Conservation (phyloP, 1,139 yeast genomes). For the Protomyces macrosporus region DNA sequence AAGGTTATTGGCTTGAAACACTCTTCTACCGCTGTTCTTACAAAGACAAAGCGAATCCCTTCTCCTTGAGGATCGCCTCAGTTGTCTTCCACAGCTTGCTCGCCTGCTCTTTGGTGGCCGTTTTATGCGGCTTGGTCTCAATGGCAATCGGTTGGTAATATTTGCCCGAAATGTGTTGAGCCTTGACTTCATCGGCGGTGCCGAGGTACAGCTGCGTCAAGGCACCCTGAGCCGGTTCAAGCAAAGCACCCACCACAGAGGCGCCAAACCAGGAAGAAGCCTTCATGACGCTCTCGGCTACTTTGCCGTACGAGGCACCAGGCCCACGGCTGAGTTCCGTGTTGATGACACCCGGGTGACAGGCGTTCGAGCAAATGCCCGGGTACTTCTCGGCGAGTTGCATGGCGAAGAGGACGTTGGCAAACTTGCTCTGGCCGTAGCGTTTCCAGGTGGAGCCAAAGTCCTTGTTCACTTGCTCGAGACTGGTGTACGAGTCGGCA, state of each 20-base stretch:
- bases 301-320: background rate
- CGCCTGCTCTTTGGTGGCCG: background rate
- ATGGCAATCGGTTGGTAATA: slow-evolving; percentile 18
- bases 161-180: slow-evolving; percentile 14
- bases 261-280: background rate
- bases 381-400: slow-evolving; percentile 28
- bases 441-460: slow-evolving; percentile 22
- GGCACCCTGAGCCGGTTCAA: slow-evolving; percentile 15
- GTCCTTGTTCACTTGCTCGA: slow-evolving; percentile 11
- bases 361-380: slow-evolving; percentile 27
- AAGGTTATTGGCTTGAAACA: no score
- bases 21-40: background rate
- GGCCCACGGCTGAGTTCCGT: slow-evolving; percentile 27
- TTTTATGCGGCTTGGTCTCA: background rate
- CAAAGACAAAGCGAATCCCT: background rate
- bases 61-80: slow-evolving; percentile 2
- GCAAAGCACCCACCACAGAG: background rate
- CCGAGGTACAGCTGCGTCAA: slow-evolving; percentile 24
- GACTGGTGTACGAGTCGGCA: slow-evolving; percentile 16
- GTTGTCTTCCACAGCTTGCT: slow-evolving; percentile 10
- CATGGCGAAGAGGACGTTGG: slow-evolving; percentile 30
- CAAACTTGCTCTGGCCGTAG: slow-evolving; percentile 32
- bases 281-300: background rate
- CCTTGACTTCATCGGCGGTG: slow-evolving; percentile 3
- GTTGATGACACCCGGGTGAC: slow-evolving; percentile 32